phyloP scores from a whole-genome alignment of 2,329 filamentous ascomycete species.

The Periconia sp. region DNA sequence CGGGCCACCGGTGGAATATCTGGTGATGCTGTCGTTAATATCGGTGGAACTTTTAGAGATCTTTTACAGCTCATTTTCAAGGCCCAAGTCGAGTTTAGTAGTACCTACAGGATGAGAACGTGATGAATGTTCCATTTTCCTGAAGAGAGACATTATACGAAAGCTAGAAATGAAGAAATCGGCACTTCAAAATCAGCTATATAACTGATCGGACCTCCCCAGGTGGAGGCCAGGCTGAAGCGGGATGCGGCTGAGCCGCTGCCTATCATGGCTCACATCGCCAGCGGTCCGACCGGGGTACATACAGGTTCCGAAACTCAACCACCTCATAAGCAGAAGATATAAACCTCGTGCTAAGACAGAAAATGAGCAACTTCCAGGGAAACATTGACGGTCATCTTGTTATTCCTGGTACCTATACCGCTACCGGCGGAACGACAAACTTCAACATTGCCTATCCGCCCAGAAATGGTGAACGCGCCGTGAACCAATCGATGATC shows the following conservation, averaged over 20 bases:
- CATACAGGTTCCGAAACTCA: no score
- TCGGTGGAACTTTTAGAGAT: conserved; percentile 1
- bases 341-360: neutral
- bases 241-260: neutral
- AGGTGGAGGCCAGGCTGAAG: neutral
- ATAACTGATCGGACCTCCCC: neutral
- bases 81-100: neutral
- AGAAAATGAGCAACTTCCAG: conserved; percentile 8
- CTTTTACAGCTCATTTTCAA: conserved; percentile 9
- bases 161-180: neutral
- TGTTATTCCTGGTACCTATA: conserved; percentile 13
- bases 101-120: neutral
- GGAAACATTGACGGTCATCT: conserved; percentile 11
- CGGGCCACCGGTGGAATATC: conserved; percentile 7
- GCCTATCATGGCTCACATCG: neutral
- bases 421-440: conserved; percentile 13
- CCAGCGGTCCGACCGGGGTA: no score
- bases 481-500: neutral
- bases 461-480: conserved; percentile 1
- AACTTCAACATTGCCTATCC: conserved; percentile 16
- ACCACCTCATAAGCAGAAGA: neutral
- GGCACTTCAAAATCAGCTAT: neutral
- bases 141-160: conserved; percentile 4
- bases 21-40: conserved; percentile 5
- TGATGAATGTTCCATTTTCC: neutral